Evolutionary conservation across 148 eudicot genomes (phyloP).

Genomic region (Cornus suecica): DNA sequence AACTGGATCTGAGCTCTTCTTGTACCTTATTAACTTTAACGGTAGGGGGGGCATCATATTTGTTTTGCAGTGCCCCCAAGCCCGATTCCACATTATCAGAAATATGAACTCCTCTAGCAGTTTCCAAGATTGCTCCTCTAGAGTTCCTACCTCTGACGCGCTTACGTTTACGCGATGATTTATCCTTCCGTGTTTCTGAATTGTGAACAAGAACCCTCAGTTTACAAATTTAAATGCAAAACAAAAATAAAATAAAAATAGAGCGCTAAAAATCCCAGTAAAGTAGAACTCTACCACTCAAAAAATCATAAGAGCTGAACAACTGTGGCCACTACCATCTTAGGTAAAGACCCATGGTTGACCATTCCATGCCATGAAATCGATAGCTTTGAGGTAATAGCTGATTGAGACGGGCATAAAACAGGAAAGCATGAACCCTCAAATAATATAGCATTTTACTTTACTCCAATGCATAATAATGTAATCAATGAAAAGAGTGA

Average conservation of each 20-base stretch:
- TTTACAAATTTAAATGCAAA: background rate
- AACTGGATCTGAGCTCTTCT: slow-evolving; percentile 44
- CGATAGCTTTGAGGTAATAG: background rate
- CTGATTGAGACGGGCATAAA: background rate
- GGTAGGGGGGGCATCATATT: slow-evolving; percentile 19
- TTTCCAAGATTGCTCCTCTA: slow-evolving; percentile 17
- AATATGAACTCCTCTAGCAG: slow-evolving; percentile 47
- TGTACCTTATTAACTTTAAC: slow-evolving; percentile 31
- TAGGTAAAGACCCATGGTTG: background rate
- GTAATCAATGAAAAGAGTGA: background rate
- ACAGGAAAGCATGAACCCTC: background rate
- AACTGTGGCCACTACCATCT: background rate
- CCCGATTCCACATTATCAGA: slow-evolving; percentile 28
- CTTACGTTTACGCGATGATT: slow-evolving; percentile 31
- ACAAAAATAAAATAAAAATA: background rate
- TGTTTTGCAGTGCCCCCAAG: slow-evolving; percentile 10
- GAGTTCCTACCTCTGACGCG: slow-evolving; percentile 31
- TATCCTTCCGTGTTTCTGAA: slow-evolving; percentile 31
- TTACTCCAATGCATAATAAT: no score
- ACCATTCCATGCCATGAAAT: background rate
- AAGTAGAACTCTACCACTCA: background rate
- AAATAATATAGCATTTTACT: no score
- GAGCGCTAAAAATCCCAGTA: background rate
- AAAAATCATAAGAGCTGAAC: background rate
- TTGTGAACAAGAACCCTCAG: slow-evolving; percentile 8